Base-by-base conservation (phyloP, 805 yeast genomes). In the Ascoidea tarda region DNA sequence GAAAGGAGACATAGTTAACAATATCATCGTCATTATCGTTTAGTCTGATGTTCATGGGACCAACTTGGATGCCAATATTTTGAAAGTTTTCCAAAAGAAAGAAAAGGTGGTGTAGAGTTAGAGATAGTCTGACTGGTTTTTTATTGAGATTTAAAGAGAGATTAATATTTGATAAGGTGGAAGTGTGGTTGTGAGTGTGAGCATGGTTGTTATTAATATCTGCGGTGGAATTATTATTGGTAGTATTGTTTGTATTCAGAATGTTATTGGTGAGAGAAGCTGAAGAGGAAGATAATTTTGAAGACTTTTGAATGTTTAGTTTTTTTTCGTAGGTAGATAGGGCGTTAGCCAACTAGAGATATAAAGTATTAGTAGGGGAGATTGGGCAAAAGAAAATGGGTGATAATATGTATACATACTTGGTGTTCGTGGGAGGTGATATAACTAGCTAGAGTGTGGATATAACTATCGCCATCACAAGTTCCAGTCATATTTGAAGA, bases 61-160 rank as follows among this genome's bases (percentile, higher is more conserved):
- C 87, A 6, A 81, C 78, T 33, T 75, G 53, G 59, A 72, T 57
- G 56, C 71, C 65, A 62, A 76, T 52, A 53, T 71, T 68, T 70
- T 80, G 65, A 52, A 82, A 78, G 51, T 76, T 69, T 47, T 80
- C 84, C n/a, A 78, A 63, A 28, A 81, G 69, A 58, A 75, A 81
- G 60, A 78, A 82, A 33, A 81, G 67, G 61, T 82, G 87, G 62
- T 81, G 87, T 32, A 80, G 67, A 16, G 85, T 79, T 51, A 82
- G 67, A 12, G 77, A 74, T 28, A 82, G 66, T 54, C 85, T 65
- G 12, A 77, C 74, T 0, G 84, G 82, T 58, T 78, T 80, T 5
- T 45, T 49, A 4, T 33, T 38, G 12, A 38, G 8, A 10, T 38
- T 38, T 8, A 38, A 38, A 14, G 14, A 38, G 44, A 38, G 14